A percentile compares a stretch with the other conserved stretches of the same genome.
Evolutionary conservation across 257 asterid genomes (phyloP).

Genomic region (Petunia axillaris): DNA sequence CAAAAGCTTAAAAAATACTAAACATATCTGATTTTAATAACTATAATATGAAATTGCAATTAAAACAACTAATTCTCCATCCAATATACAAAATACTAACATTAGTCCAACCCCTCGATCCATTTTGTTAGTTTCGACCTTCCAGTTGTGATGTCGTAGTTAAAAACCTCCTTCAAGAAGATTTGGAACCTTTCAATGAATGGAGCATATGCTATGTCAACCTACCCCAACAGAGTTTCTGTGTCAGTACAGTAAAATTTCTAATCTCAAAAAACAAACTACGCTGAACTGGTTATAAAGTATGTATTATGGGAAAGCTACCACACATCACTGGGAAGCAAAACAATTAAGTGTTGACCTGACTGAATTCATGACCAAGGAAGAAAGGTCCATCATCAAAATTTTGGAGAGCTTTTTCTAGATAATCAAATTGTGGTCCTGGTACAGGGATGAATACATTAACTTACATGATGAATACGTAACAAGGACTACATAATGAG

Average conservation of each 20-base stretch:
- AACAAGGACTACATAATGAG: not conserved
- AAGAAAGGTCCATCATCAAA: slow-evolving; percentile 68
- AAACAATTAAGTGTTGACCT: slow-evolving; percentile 25
- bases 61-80: too few relatives aligned
- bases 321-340: not conserved
- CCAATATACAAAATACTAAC: too few relatives aligned
- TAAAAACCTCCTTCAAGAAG: slow-evolving; percentile 42
- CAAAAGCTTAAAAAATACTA: too few relatives aligned
- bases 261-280: too few relatives aligned
- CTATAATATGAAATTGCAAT: too few relatives aligned
- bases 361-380: slow-evolving; percentile 63
- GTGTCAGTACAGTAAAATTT: not conserved
- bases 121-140: slow-evolving; percentile 63
- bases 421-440: slow-evolving; percentile 46
- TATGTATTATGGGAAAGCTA: not conserved
- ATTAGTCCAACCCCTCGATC: slow-evolving; percentile 27
- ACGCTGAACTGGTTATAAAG: too few relatives aligned
- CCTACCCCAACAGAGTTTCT: slow-evolving; percentile 35
- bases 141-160: slow-evolving; percentile 52
- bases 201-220: slow-evolving; percentile 60
- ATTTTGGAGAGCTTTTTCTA: slow-evolving; percentile 59
- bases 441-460: not conserved
- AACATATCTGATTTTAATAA: too few relatives aligned
- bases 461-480: not conserved
- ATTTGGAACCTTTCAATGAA: slow-evolving; percentile 61